Evolutionary conservation across 2,329 filamentous ascomycete species (phyloP).

Genomic region (Cadophora luteo-olivacea): DNA sequence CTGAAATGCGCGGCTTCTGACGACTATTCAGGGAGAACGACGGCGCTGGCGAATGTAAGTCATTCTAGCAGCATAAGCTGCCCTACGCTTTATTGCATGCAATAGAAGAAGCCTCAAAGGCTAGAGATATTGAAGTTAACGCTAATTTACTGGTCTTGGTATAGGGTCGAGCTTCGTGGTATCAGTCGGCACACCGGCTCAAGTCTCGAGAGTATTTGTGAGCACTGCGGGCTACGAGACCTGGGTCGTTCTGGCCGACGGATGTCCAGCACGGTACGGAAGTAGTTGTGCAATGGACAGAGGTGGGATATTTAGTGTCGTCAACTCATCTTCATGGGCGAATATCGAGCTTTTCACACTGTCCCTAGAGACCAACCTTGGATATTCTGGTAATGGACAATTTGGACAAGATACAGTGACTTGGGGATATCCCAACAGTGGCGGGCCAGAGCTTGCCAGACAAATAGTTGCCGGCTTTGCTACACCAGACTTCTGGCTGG

Average conservation of each 20-base stretch:
- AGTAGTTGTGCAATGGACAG: constrained; percentile 57
- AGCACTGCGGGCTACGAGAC: constrained; percentile 73
- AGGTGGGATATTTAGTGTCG: constrained; percentile 62
- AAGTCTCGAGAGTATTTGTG: too few relatives aligned
- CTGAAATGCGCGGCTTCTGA: too few relatives aligned
- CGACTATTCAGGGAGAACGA: too few relatives aligned
- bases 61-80: too few relatives aligned
- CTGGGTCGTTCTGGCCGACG: constrained; percentile 66
- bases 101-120: too few relatives aligned
- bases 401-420: constrained; percentile 34
- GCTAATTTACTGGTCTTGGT: too few relatives aligned
- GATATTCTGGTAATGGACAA: constrained; percentile 28
- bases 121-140: too few relatives aligned
- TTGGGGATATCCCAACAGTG: constrained; percentile 22
- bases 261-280: constrained; percentile 54
- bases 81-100: too few relatives aligned
- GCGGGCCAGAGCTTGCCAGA: constrained; percentile 38
- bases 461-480: constrained; percentile 27
- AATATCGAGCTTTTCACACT: constrained; percentile 38
- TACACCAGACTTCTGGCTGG: constrained; percentile 39
- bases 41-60: too few relatives aligned
- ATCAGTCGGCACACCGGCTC: too few relatives aligned
- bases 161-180: too few relatives aligned
- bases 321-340: constrained; percentile 63
- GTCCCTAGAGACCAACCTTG: constrained; percentile 23